Evolutionary conservation across 345 rosid species (phyloP).

Genomic region (Geranium brycei): DNA sequence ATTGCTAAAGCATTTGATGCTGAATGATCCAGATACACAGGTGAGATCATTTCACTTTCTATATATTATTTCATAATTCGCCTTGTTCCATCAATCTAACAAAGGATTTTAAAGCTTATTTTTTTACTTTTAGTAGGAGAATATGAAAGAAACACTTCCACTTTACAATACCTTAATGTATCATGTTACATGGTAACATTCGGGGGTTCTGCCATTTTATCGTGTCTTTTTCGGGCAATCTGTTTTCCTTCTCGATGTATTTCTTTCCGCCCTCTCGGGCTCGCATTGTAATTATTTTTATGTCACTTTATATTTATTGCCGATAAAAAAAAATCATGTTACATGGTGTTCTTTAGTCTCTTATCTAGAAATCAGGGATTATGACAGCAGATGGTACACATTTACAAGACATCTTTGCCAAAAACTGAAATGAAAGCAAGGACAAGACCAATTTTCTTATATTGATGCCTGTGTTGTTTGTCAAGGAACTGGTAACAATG

Average conservation of each 20-base stretch:
- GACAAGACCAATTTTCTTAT: not conserved
- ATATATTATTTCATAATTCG: too few relatives aligned
- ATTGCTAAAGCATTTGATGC: constrained; percentile 74
- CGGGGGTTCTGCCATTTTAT: too few relatives aligned
- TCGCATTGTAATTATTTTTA: too few relatives aligned
- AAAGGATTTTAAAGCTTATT: not conserved
- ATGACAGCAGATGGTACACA: not conserved
- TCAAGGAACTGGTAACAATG: not conserved
- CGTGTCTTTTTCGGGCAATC: too few relatives aligned
- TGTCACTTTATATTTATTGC: too few relatives aligned
- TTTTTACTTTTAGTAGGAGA: not conserved
- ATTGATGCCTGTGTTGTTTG: not conserved
- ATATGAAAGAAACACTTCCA: not conserved
- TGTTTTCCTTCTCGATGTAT: too few relatives aligned
- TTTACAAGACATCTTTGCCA: not conserved
- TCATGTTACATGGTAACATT: not conserved
- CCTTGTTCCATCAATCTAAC: not conserved
- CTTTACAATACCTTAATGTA: too few relatives aligned
- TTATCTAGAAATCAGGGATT: not conserved
- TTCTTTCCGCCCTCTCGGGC: too few relatives aligned
- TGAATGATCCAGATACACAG: constrained; percentile 75
- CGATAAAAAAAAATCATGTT: not conserved
- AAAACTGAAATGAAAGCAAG: not conserved
- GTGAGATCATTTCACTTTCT: constrained; percentile 17
- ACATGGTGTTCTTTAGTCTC: not conserved